Evolutionary conservation across 2,329 filamentous ascomycete genomes (phyloP).

Genomic region (Colletotrichum nymphaeae): DNA sequence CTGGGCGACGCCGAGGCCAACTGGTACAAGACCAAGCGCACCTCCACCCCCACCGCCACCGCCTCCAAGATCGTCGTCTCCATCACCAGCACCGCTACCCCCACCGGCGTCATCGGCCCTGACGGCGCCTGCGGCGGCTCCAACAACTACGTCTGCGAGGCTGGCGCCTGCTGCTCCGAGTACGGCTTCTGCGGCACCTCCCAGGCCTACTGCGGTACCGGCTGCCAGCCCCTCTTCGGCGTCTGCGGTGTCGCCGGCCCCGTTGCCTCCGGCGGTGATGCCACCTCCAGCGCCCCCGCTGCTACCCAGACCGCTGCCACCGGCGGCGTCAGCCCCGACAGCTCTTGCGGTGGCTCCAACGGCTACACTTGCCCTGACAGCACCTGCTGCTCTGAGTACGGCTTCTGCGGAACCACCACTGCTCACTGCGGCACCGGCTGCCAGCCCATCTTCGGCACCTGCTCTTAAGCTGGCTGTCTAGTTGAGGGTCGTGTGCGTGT

Average conservation of each 20-base stretch:
- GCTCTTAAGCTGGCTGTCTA: background rate
- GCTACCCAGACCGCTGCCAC: constrained; percentile 13
- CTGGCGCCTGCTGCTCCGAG: constrained; percentile 37
- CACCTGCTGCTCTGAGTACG: constrained; percentile 38
- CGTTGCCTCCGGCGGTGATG: constrained; percentile 9
- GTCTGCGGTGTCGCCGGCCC: constrained; percentile 33
- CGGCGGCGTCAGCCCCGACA: constrained; percentile 29
- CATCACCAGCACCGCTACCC: constrained; percentile 36
- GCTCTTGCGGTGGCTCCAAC: constrained; percentile 27
- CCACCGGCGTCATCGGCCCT: constrained; percentile 33
- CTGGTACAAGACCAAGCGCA: constrained; percentile 52
- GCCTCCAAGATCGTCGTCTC: constrained; percentile 22
- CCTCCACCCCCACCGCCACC: constrained; percentile 35
- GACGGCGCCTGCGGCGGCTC: constrained; percentile 34
- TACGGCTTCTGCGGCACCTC: constrained; percentile 38
- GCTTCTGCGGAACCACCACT: constrained; percentile 37
- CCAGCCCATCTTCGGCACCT: constrained; percentile 32
- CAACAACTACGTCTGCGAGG: constrained; percentile 30
- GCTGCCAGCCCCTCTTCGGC: constrained; percentile 38
- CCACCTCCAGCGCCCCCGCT: constrained; percentile 18
- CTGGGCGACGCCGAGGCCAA: constrained; percentile 56
- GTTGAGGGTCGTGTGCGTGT: background rate
- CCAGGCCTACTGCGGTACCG: constrained; percentile 36
- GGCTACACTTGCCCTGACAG: constrained; percentile 16
- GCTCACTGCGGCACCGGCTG: constrained; percentile 37